These are phyloP conservation scores for Kodamaea neixiangensis DNA, from an alignment of 805 yeast genomes.

Conservation along the genomic window DNA sequence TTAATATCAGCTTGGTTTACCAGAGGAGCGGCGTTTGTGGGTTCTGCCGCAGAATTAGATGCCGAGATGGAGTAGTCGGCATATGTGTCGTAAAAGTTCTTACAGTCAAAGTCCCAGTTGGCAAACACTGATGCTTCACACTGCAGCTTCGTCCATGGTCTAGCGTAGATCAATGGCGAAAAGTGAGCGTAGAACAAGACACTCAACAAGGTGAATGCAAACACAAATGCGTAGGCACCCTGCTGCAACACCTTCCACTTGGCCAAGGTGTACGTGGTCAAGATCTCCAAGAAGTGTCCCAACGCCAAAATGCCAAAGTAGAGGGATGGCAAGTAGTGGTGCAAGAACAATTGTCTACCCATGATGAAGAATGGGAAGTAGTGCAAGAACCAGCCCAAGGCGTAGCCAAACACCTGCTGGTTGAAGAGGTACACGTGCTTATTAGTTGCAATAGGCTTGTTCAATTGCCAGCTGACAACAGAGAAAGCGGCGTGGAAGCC, in stretches of 20 bases:
- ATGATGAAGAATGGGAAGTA: conserved; percentile 76
- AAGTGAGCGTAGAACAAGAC: conserved; percentile 58
- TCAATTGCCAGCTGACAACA: conserved; percentile 63
- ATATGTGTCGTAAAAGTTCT: conserved; percentile 44
- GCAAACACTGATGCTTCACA: conserved; percentile 66
- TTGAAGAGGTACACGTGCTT: conserved; percentile 65
- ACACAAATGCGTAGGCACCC: conserved; percentile 48
- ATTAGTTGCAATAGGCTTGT: conserved; percentile 43
- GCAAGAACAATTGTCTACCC: conserved; percentile 92
- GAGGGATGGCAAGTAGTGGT: conserved; percentile 90
- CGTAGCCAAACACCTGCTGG: conserved; percentile 59
- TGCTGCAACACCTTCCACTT: conserved; percentile 42
- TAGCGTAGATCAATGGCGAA: conserved; percentile 76
- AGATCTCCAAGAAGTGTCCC: conserved; percentile 64
- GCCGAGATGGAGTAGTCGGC: conserved; percentile 23
- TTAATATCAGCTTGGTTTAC: conserved; percentile 18
- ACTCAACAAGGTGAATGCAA: conserved; percentile 49
- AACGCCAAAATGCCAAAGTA: conserved; percentile 82
- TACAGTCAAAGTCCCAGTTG: conserved; percentile 91
- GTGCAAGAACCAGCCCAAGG: conserved; percentile 73
- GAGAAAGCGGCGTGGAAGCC: conserved; percentile 48
- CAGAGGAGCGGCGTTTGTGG: conserved; percentile 17
- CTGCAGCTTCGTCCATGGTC: conserved; percentile 70
- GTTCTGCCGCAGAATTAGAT: conserved; percentile 5
- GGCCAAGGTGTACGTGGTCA: conserved; percentile 42